phyloP scores from a whole-genome alignment of 2,329 filamentous ascomycete genomes.

The Fusarium decemcellulare region DNA sequence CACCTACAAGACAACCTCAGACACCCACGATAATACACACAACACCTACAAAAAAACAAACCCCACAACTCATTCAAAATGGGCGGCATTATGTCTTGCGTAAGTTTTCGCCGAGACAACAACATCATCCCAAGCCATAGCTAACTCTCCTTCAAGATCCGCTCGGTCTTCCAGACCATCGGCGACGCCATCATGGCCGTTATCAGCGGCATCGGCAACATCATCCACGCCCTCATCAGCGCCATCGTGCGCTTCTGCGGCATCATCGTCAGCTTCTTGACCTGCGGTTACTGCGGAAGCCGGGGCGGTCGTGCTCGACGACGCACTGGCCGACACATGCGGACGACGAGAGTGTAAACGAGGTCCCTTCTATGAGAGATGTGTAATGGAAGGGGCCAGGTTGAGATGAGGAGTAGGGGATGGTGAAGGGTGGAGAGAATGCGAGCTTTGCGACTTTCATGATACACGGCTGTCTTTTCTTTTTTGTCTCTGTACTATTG shows the following conservation, averaged over 20 bases:
- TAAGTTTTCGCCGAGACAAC: slow-evolving; percentile 63
- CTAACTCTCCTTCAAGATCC: slow-evolving; percentile 61
- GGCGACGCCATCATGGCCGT: slow-evolving; percentile 78
- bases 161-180: slow-evolving; percentile 73
- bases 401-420: background rate
- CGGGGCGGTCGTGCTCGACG: slow-evolving; percentile 29
- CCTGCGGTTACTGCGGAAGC: slow-evolving; percentile 62
- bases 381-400: slow-evolving; percentile 3
- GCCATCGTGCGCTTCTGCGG: slow-evolving; percentile 76
- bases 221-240: slow-evolving; percentile 77
- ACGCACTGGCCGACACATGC: slow-evolving; percentile 29
- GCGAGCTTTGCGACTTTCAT: slow-evolving; percentile 25
- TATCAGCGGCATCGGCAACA: slow-evolving; percentile 74
- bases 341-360: slow-evolving; percentile 34
- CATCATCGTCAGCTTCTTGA: slow-evolving; percentile 77
- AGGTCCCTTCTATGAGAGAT: background rate
- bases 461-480: slow-evolving; percentile 31
- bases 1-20: slow-evolving; percentile 2
- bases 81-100: slow-evolving; percentile 88
- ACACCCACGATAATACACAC: slow-evolving; percentile 14
- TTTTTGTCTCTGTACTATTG: slow-evolving; percentile 27
- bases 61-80: slow-evolving; percentile 61
- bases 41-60: slow-evolving; percentile 28
- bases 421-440: background rate
- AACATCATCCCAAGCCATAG: background rate